Conservation (phyloP, 1,284 basidiomycete genomes). For the Cutaneotrichosporon dermatis region DNA sequence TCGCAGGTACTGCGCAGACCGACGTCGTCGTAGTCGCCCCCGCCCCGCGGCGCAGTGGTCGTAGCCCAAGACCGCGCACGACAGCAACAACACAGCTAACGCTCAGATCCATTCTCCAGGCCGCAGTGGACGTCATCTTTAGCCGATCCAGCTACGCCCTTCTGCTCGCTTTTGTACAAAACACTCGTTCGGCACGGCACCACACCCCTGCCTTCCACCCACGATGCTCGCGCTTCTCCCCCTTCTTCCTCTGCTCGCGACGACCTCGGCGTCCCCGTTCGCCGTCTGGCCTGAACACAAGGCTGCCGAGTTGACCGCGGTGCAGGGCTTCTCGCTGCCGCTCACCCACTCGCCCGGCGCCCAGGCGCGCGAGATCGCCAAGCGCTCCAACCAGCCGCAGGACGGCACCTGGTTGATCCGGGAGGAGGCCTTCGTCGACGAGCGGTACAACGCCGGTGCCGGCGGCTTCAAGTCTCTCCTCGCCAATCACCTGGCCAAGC, state of each 20-base stretch:
- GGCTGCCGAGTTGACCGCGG: not conserved
- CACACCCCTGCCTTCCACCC: not conserved
- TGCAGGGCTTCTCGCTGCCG: conserved; percentile 22
- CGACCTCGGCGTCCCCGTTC: conserved; percentile 10
- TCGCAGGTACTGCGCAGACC: no score
- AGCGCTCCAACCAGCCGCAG: conserved; percentile 15
- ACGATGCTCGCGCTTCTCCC: conserved; percentile 23
- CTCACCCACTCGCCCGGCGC: conserved; percentile 24
- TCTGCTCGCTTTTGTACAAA: not conserved
- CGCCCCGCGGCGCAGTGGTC: no score
- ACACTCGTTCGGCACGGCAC: not conserved
- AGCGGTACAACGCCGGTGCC: conserved; percentile 32
- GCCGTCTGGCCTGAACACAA: conserved; percentile 8
- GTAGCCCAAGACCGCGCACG: no score
- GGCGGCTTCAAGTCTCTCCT: conserved; percentile 19
- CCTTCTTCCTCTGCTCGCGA: conserved; percentile 8
- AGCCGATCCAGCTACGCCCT: no score
- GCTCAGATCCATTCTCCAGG: no score
- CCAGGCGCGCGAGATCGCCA: conserved; percentile 22
- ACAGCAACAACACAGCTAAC: no score
- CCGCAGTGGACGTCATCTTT: no score
- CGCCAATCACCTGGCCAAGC: conserved; percentile 2
- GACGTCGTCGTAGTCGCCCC: no score
- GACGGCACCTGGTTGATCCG: conserved; percentile 30
- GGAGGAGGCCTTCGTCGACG: conserved; percentile 35